Evolutionary conservation across 805 yeast species (phyloP).

Genomic region (Candida lessepsii): DNA sequence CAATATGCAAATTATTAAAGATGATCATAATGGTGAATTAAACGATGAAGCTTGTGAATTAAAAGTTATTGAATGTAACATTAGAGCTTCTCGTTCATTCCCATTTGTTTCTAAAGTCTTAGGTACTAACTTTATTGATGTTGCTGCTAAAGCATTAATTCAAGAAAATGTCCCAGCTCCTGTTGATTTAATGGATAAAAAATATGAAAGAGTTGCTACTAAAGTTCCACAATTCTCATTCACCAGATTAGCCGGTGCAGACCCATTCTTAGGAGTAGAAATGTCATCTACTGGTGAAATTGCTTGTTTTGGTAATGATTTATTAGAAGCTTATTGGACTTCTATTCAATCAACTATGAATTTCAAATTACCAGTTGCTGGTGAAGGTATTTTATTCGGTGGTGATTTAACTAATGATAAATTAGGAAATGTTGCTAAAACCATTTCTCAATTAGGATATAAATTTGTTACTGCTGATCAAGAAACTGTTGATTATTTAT

Average conservation of each 20-base stretch:
- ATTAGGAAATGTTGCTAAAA: slow-evolving; percentile 71
- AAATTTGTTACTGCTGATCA: slow-evolving; percentile 74
- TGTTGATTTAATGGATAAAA: slow-evolving; percentile 72
- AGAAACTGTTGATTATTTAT: slow-evolving; percentile 69
- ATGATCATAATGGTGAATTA: slow-evolving; percentile 58
- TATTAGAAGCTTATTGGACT: slow-evolving; percentile 95
- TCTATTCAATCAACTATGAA: slow-evolving; percentile 96
- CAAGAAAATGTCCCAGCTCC: slow-evolving; percentile 76
- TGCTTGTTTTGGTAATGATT: slow-evolving; percentile 83
- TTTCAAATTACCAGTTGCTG: slow-evolving; percentile 90
- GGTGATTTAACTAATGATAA: slow-evolving; percentile 79
- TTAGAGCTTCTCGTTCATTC: slow-evolving; percentile 98
- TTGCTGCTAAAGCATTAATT: slow-evolving; percentile 82
- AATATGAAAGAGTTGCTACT: slow-evolving; percentile 85
- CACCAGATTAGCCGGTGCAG: slow-evolving; percentile 96
- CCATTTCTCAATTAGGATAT: slow-evolving; percentile 74
- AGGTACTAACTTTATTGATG: slow-evolving; percentile 92
- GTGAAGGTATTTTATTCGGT: slow-evolving; percentile 86
- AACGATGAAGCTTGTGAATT: slow-evolving; percentile 40
- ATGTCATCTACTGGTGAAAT: slow-evolving; percentile 96
- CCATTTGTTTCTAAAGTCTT: slow-evolving; percentile 98
- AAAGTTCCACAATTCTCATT: slow-evolving; percentile 98
- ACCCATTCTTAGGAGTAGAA: slow-evolving; percentile 96
- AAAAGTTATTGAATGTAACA: slow-evolving; percentile 98
- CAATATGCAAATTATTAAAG: slow-evolving; percentile 92